These are phyloP conservation scores for Colletotrichum eleusines DNA, from an alignment of 2,329 filamentous ascomycete genomes.

Conservation along the genomic window DNA sequence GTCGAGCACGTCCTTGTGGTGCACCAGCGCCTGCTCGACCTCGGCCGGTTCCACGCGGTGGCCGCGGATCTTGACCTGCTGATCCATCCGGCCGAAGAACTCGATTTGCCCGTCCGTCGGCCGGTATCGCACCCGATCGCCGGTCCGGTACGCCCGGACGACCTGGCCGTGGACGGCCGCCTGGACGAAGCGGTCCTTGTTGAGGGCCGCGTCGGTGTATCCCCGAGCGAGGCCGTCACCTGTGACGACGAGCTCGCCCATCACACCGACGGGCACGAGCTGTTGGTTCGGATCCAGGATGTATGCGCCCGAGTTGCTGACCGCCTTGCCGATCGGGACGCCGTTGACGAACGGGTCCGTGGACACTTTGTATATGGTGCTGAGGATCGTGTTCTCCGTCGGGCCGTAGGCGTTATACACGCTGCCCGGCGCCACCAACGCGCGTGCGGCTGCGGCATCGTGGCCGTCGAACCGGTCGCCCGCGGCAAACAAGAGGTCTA, in stretches of 20 bases:
- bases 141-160: conserved; percentile 46
- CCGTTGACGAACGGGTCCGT: conserved; percentile 37
- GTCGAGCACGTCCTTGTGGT: conserved; percentile 38
- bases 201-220: conserved; percentile 40
- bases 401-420: conserved; percentile 42
- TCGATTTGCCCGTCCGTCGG: conserved; percentile 44
- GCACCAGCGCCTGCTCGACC: conserved; percentile 45
- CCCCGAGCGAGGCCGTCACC: conserved; percentile 46
- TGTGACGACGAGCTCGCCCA: conserved; percentile 48
- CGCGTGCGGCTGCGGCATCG: conserved; percentile 12
- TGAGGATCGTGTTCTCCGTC: conserved; percentile 41
- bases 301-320: conserved; percentile 44
- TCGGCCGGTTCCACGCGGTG: conserved; percentile 48
- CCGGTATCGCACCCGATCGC: conserved; percentile 46
- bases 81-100: conserved; percentile 48
- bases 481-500: conserved; percentile 53
- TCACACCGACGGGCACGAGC: conserved; percentile 45
- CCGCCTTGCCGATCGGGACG: conserved; percentile 42
- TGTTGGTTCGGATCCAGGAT: conserved; percentile 45
- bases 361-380: conserved; percentile 37
- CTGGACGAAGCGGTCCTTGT: conserved; percentile 42
- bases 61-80: conserved; percentile 50
- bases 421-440: background rate
- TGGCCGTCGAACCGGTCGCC: conserved; percentile 46
- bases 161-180: conserved; percentile 19